Evolutionary conservation across 495 filamentous ascomycete genomes (phyloP), one percentile per base, ranked within the genome.

Genomic region (Aspergillus taichungensis): DNA sequence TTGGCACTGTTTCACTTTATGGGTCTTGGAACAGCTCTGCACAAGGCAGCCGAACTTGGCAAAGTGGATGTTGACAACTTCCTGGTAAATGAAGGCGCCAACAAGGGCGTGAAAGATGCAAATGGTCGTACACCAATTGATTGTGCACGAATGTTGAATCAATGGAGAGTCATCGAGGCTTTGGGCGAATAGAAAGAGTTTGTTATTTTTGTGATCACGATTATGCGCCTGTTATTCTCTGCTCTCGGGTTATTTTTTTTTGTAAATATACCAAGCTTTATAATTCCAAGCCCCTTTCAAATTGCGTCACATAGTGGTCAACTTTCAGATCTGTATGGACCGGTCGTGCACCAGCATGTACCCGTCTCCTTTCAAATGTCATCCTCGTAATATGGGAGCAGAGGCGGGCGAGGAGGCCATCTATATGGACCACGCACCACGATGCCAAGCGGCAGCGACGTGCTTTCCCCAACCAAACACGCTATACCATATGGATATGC

Each of bases 1-100:
- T 29, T 18, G 33, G 39, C 40, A 10, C 13, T 45, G 11, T 51
- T 51, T 37, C 30, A 0, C 6, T 54, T 46, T 8, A 54, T 46
- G 44, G 37, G 6, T 38, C 45, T 41, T n/a, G 52, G 49, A 31
- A 56, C 52, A 5, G n/a, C 49, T 34, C 43, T 56, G 30, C 50
- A 59, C 34, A 51, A 49, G 34, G 56, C 53, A 30, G 40, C 42
- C 30, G 35, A 31, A 37, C 34, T 45, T 3, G 40, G 43, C n/a
- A 51, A 49, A 28, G 13, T 31, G 1, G 42, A 57, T 39, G 51
- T 49, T n/a, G 35, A 52, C 36, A 30, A 28, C 33, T 53, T 45
- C 40, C 42, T 55, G 42, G 32, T 49, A 33, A 36, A n/a, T 30
- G 24, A 47, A 43, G 55, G 52, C 8, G 46, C 50, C 40, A 24